Base-by-base conservation (phyloP, 78 protist species). In the slime mould (Dictyostelium discoideum) region DNA sequence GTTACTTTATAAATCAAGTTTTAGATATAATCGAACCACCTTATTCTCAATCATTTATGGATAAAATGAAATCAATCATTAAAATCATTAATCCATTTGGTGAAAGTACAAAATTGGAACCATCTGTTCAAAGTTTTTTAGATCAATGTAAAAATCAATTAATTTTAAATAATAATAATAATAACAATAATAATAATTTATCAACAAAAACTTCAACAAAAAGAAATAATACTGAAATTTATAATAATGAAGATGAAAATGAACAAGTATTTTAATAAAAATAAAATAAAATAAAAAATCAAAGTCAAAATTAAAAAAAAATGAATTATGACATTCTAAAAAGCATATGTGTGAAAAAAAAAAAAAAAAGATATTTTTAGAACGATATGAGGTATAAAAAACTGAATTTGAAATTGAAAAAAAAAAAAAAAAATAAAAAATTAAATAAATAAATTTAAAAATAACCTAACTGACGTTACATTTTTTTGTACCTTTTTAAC, bases 1-100 rank as follows among this genome's bases (percentile, higher is more conserved):
- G 94, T 46, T 90, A 90, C 76, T 90, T 90, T 82, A 90, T 82
- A 11, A 90, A 90, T 72, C 94, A 90, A 48, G 94, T 90, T 24
- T 54, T 90, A 10, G 94, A 90, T 46, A 90, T 90, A 8, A 65
- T 90, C 3, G 94, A 90, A 72, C 94, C 86, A 82, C 94, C 94
- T 2, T 90, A 82, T 50, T 90, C 94, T 7, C 48, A 39, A 26
- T 11, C 26, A 44, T 90, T 90, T 82, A 90, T 90, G 63, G 54
- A 69, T 16, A 48, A 84, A 42, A 90, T 90, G 94, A 44, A 78
- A 42, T 42, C 48, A 22, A 78, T 78, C 29, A 78, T 78, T 78
- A 78, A 78, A 78, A 78, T 78, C 9, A 78, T 78, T 6, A 78
- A 78, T 42, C 65, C 65, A 42, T 78, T 48, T 13, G 57, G 57